Base-by-base conservation (phyloP, 2,329 filamentous ascomycete genomes). In the Fusarium euwallaceae region DNA sequence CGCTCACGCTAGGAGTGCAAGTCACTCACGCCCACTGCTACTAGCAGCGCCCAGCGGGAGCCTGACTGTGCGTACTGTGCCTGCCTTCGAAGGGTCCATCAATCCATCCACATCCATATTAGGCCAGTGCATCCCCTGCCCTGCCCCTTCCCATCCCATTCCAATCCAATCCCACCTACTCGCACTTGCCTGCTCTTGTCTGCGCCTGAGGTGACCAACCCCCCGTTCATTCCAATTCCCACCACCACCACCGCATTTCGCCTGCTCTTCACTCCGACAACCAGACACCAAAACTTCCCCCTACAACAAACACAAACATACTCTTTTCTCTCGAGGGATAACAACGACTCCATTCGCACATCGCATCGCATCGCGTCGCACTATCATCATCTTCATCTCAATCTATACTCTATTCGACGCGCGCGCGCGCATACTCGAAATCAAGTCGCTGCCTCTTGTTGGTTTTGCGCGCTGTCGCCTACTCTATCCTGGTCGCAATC, bases 141-240 rank as follows among this genome's bases (percentile, higher is more conserved):
- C 59, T 53, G 69, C 69, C 70, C 74, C 76, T 69, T 71, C 71
- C 73, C 69, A 67, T 67, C 64, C 67, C 76, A 73, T 68, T 53
- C 48, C 48, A 53, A 70, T 53, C 27, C 48, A 53, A 73, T 74
- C 69, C 61, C 62, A 75, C 72, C 48, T 32, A 53, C 27, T 51
- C 22, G 45, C 45, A 51, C 45, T 27, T 48, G 43, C 43, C 36
- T 37, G 36, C 36, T 16, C 36, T 66, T 75, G 34, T 36, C 34
- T 36, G 34, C 34, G 69, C 66, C 73, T 76, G 17, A 53, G 48
- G 48, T 29, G 63, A 76, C 71, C 76, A 75, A 72, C 75, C 73
- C 74, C 73, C 73, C 73, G 70, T 75, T 69, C 73, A 75, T 75
- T 72, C 75, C 72, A 74, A 63, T 78, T 73, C 66, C 73, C 69